Percentiles rank a stretch among this genome's conserved stretches.
Evolutionary conservation across 169 alveolate species (phyloP).

Genomic region (Plasmodium coatneyi): DNA sequence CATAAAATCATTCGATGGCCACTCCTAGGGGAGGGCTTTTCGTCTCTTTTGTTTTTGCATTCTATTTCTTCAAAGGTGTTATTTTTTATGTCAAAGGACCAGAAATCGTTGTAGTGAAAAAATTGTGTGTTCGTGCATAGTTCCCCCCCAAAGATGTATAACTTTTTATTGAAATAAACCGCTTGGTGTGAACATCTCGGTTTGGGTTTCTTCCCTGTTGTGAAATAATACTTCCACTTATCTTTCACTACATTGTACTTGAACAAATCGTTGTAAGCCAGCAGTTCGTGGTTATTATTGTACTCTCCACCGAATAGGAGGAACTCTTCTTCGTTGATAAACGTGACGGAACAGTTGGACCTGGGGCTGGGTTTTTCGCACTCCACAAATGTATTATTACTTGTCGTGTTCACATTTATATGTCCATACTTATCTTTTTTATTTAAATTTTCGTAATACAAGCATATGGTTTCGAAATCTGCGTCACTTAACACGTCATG

Average conservation of each 20-base stretch:
- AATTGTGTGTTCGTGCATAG: constrained; percentile 89
- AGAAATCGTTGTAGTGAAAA: constrained; percentile 91
- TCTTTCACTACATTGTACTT: constrained; percentile 86
- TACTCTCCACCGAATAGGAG: constrained; percentile 93
- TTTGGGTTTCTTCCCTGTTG: constrained; percentile 84
- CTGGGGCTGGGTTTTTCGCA: constrained; percentile 84
- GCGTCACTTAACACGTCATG: constrained; percentile 57
- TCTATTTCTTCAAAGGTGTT: constrained; percentile 87
- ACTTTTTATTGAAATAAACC: constrained; percentile 85
- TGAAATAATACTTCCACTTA: constrained; percentile 87
- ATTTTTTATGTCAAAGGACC: constrained; percentile 85
- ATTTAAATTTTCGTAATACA: constrained; percentile 72
- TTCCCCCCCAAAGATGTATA: constrained; percentile 93
- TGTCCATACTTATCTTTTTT: constrained; percentile 63
- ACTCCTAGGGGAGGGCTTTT: constrained; percentile 90
- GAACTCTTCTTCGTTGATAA: constrained; percentile 80
- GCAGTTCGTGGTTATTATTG: constrained; percentile 87
- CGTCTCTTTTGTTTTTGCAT: constrained; percentile 79
- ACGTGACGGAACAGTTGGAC: constrained; percentile 82
- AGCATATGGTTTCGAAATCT: constrained; percentile 69
- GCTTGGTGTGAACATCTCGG: constrained; percentile 94
- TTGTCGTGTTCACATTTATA: constrained; percentile 57
- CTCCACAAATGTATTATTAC: constrained; percentile 66
- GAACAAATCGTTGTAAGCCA: constrained; percentile 88
- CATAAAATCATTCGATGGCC: constrained; percentile 94